phyloP scores from a whole-genome alignment of 306 rosid genomes.

The Cicer pinnatifidum region DNA sequence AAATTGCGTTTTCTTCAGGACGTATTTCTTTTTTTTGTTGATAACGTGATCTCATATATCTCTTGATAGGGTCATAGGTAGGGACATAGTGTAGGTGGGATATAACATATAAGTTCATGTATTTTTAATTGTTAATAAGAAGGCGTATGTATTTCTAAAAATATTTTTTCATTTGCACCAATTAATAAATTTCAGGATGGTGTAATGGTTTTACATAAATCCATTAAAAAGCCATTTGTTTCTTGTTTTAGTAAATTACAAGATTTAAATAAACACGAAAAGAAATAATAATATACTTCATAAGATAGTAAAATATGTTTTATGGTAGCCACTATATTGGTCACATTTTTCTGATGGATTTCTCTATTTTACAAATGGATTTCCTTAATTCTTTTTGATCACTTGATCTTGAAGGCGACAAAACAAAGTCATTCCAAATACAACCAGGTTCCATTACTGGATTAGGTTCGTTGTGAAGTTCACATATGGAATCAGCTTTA shows the following conservation, averaged over 20 bases:
- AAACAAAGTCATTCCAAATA: conserved; percentile 64
- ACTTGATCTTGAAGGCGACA: conserved; percentile 57
- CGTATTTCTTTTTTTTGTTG: too few species aligned
- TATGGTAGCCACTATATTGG: not conserved
- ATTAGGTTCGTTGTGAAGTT: conserved; percentile 61
- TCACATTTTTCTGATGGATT: conserved; percentile 17
- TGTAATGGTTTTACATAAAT: not conserved
- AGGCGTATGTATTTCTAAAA: too few species aligned
- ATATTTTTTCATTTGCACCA: not conserved
- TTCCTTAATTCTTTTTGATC: conserved; percentile 58
- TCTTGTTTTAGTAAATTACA: not conserved
- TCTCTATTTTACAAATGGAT: conserved; percentile 61
- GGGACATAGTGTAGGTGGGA: too few species aligned
- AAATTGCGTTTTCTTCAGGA: too few species aligned
- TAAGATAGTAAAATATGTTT: not conserved
- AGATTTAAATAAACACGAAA: not conserved
- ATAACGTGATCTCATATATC: too few species aligned
- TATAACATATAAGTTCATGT: too few species aligned
- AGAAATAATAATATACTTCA: not conserved
- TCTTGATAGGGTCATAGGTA: too few species aligned
- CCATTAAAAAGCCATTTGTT: not conserved
- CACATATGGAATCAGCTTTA: conserved; percentile 71
- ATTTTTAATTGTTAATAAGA: too few species aligned
- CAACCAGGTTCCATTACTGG: conserved; percentile 53
- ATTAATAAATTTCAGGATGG: not conserved